These are phyloP conservation scores for Trametes cubensis DNA, from an alignment of 768 basidiomycete genomes.

Conservation along the genomic window DNA sequence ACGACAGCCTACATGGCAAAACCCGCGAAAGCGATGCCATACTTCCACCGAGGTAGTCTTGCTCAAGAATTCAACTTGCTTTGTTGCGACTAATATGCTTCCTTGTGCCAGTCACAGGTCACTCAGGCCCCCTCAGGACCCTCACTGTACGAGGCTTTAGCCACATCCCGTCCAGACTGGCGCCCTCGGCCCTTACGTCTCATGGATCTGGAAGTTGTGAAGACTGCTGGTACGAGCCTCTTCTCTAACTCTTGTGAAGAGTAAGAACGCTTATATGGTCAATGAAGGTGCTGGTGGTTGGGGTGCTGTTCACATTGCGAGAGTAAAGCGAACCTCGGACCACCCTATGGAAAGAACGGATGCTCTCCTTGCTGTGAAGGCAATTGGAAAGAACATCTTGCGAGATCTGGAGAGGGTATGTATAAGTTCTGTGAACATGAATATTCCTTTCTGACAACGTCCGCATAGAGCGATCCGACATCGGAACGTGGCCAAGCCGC, in stretches of 20 bases:
- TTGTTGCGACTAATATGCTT: too few species aligned
- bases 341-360: conserved; percentile 41
- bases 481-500: not conserved
- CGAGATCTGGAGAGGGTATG: conserved; percentile 38
- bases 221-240: not conserved
- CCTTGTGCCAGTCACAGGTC: too few species aligned
- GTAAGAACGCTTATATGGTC: too few species aligned
- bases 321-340: conserved; percentile 30
- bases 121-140: too few species aligned
- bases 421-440: not conserved
- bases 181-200: not conserved
- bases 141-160: not conserved
- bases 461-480: conserved; percentile 11
- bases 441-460: not conserved
- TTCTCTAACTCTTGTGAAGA: not conserved
- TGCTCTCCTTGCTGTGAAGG: conserved; percentile 52
- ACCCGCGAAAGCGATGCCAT: too few species aligned
- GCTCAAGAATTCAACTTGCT: too few species aligned
- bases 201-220: not conserved
- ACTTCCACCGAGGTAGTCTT: too few species aligned
- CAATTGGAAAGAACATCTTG: conserved; percentile 40
- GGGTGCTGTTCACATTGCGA: conserved; percentile 48
- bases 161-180: not conserved
- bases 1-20: not conserved
- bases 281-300: conserved; percentile 44